Evolutionary conservation across 192 early-diverging fungal genomes (phyloP), one percentile per base, ranked within the genome.

Genomic region (Linnemannia elongata): DNA sequence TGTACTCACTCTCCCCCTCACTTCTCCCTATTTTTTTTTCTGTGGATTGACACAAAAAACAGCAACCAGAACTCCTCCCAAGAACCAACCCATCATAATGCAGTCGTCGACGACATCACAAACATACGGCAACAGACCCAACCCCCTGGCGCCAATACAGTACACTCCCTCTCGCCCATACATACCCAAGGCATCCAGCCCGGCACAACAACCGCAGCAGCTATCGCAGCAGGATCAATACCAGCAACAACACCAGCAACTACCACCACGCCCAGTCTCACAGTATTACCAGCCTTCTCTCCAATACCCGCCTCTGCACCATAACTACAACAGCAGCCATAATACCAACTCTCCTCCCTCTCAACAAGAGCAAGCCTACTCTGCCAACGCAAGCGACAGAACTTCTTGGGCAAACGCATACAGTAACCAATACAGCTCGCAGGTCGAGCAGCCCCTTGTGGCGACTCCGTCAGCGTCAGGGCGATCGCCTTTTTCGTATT

Each of bases 201-300:
- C 74, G 15, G 38, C 49, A 8, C 45, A 44, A 30, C 30, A 17
- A 30, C 57, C 12, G 18, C 24, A 27, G 42, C 63, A 47, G 13
- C 69, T n/a, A n/a, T 52, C 49, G 18, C 69, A 30, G 24, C 49
- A 55, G 49, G 69, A 55, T 13, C 77, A 49, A 17, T 35, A 72
- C 15, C 44, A 49, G 41, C 66, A 70, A 33, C 77, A 71, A 10
- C 77, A 72, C 36, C 69, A 55, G 41, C 63, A 72, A 20, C 77
- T 33, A 18, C 15, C 13, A 55, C 42, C 55, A 38, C 74, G 69
- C 44, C 49, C 80, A 20, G 69, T 69, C 17, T 74, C 45, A 1
- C 74, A 57, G 41, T 44, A 82, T 38, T 82, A 77, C 27, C 81
- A 82, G 70, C 75, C 55, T 13, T 71, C 75, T 20, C 75, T 77